Base-by-base conservation (phyloP, 441 rosid genomes). In the Eugenia klotzschiana region DNA sequence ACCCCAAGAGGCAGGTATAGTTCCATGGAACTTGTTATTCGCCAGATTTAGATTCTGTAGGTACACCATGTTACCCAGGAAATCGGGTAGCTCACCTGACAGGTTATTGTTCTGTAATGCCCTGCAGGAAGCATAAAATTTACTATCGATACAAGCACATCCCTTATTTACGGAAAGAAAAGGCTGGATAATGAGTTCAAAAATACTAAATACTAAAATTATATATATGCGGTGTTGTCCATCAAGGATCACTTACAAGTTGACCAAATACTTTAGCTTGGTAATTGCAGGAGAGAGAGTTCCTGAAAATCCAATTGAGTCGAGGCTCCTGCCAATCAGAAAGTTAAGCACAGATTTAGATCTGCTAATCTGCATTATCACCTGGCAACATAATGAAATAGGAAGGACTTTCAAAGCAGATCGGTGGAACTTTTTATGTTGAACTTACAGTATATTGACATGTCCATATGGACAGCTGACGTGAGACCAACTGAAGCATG, bases 401-500 rank as follows among this genome's bases (percentile, higher is more conserved):
- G 27, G 51, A 60, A 82, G 37, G 37, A 51, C 81, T 79, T 26
- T 84, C 33, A 40, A 79, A 55, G 55, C 40, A 82, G 81, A 79
- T 79, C 3, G 5, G 81, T 1, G 53, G 81, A 26, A n/a, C 80
- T 12, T 9, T 18, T n/a, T 27, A 51, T 53, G 54, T 80, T 84
- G 85, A 57, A 91, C 97, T 90, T 91, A 96, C 98, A 96, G 84
- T 83, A 93, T 89, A 58, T 90, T 84, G 82, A 95, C 98, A 87
- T 88, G 88, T 83, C 91, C 95, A 86, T 90, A 89, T 86, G 89
- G 90, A 84, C 98, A 96, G 54, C 90, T 92, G 86, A 96, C 89
- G 86, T 91, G 90, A 81, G 94, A 92, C 99, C 99, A 96, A 84
- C 98, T 93, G 86, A 77, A 88, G 92, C 99, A 96, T 53, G 99